Evolutionary conservation across 2,329 filamentous ascomycete genomes (phyloP), one percentile per base, ranked within the genome.

Genomic region (Pseudogymnoascus sp.): DNA sequence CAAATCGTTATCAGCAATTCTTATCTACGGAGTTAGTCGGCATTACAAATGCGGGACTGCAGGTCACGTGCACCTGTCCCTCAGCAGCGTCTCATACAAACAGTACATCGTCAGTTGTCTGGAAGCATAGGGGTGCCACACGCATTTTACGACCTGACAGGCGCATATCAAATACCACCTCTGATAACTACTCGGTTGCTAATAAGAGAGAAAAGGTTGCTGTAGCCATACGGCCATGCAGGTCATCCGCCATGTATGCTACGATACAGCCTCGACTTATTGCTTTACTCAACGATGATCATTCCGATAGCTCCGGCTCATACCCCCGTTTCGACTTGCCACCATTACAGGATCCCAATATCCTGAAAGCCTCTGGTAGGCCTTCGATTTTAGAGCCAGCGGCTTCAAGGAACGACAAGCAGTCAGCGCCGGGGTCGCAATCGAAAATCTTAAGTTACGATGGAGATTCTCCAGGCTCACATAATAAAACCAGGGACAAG

Each of bases 231-330:
- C 35, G 47, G 47, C 47, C 13, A 54, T 54, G 47, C 47, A 54
- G 47, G 47, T 15, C 47, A 54, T 54, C 47, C 47, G 64, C 60
- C 59, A 71, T 71, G 69, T 67, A 69, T 64, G 65, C 65, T 44
- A 86, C 83, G 70, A 86, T 86, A 74, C 84, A 87, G 79, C 84
- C 84, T 70, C 82, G 84, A 70, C 77, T 87, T 66, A 87, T 86
- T 71, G 83, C 86, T 71, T 74, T 86, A 66, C 77, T 86, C 69
- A 86, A 86, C 73, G 80, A 84, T 68, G 64, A 63, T 47, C 37
- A 60, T 13, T 39, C 78, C 7, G 59, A 68, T 54, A 31, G 21
- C 31, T 29, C 21, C 24, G 40, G 33, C 79, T 50, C 77, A 77
- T 66, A 74, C 76, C 67, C 76, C 74, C 68, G 77, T 64, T 74